These are phyloP conservation scores for Anthostomella pinea DNA, from an alignment of 2,329 filamentous ascomycete genomes.

Conservation along the genomic window DNA sequence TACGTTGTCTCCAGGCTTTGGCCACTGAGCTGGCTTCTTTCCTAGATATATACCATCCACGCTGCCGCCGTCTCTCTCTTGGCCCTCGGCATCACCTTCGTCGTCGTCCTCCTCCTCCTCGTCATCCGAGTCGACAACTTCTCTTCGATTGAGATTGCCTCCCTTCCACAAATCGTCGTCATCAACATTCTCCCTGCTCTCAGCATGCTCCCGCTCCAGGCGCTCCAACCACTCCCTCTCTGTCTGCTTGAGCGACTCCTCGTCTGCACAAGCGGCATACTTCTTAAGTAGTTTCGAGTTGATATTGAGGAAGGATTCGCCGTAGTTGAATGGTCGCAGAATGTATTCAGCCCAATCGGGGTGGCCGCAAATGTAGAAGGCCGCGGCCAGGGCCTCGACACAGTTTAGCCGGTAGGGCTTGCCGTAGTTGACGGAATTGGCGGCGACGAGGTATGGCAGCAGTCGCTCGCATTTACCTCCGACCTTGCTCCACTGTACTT, in stretches of 20 bases:
- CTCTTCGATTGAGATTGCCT: conserved; percentile 77
- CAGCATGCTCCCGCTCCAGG: conserved; percentile 84
- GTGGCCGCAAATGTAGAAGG: conserved; percentile 90
- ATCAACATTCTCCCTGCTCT: conserved; percentile 67
- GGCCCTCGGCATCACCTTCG: conserved; percentile 41
- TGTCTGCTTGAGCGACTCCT: conserved; percentile 77
- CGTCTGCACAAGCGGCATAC: conserved; percentile 81
- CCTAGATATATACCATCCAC: conserved; percentile 61
- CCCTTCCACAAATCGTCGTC: conserved; percentile 82
- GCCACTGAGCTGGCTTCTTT: conserved; percentile 44
- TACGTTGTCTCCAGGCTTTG: conserved; percentile 25
- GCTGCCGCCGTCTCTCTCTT: conserved; percentile 41
- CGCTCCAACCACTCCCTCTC: conserved; percentile 87
- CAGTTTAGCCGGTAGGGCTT: conserved; percentile 94
- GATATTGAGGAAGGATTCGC: conserved; percentile 84
- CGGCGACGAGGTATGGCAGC: conserved; percentile 91
- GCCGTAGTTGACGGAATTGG: conserved; percentile 96
- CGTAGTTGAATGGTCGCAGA: conserved; percentile 83
- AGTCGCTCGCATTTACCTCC: conserved; percentile 90
- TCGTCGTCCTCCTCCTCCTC: conserved; percentile 48
- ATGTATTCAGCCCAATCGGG: conserved; percentile 86
- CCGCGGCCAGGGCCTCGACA: conserved; percentile 88
- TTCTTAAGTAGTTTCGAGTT: conserved; percentile 77
- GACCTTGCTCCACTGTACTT: conserved; percentile 87
- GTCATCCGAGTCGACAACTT: conserved; percentile 48